A percentile compares a stretch with the other conserved stretches of the same genome.
Conservation (phyloP, 2,329 filamentous ascomycete species). For the Ascochyta pisi region DNA sequence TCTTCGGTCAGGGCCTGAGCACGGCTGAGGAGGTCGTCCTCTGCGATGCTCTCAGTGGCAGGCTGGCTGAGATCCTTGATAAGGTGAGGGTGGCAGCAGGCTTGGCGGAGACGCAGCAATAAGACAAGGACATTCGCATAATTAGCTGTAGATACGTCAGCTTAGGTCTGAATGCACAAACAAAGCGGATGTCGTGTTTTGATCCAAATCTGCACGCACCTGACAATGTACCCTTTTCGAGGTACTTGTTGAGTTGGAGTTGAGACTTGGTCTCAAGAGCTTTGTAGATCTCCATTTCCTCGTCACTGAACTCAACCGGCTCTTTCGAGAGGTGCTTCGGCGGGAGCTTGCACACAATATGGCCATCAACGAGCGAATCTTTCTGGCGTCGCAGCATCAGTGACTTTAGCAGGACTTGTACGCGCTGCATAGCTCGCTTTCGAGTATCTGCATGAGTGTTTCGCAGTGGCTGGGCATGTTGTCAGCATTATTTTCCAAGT, state of each 20-base stretch:
- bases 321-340: conserved; percentile 67
- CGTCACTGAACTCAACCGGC: conserved; percentile 70
- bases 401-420: conserved; percentile 79
- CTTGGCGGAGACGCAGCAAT: conserved; percentile 78
- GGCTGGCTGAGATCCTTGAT: conserved; percentile 71
- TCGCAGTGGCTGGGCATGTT: conserved; percentile 49
- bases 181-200: background rate
- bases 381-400: conserved; percentile 86
- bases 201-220: conserved; percentile 36
- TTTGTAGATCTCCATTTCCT: conserved; percentile 70
- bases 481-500: background rate
- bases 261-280: conserved; percentile 71
- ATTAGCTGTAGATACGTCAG: conserved; percentile 53
- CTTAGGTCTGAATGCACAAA: background rate
- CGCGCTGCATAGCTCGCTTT: conserved; percentile 67
- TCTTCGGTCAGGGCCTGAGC: conserved; percentile 66
- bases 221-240: conserved; percentile 71
- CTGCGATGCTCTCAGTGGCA: conserved; percentile 63
- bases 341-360: conserved; percentile 74
- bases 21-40: conserved; percentile 65
- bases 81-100: conserved; percentile 78
- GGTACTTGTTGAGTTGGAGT: conserved; percentile 77
- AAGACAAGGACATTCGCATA: conserved; percentile 84
- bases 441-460: conserved; percentile 39
- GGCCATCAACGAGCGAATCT: conserved; percentile 76